Evolutionary conservation across 495 filamentous ascomycete species (phyloP).

Genomic region (Podospora bellae-mahoneyi): DNA sequence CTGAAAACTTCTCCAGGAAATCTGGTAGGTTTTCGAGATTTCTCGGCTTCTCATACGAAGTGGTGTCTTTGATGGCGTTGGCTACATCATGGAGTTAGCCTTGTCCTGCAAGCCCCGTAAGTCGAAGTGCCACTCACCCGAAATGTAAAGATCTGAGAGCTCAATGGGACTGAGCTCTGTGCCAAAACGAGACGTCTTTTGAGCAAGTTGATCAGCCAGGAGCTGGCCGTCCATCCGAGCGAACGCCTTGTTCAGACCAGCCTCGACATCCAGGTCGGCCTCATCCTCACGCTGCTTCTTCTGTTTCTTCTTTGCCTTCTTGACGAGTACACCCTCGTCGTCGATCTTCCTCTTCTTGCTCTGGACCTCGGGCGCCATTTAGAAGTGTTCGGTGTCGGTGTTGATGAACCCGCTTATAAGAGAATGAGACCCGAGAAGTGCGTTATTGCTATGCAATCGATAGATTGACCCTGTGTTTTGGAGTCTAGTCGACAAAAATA

Average conservation of each 20-base stretch:
- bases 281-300: conserved; percentile 54
- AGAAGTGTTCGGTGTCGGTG: not conserved
- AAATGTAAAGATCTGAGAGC: conserved; percentile 73
- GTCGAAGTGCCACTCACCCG: conserved; percentile 53
- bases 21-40: conserved; percentile 66
- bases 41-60: conserved; percentile 61
- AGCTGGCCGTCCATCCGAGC: conserved; percentile 75
- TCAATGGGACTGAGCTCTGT: conserved; percentile 77
- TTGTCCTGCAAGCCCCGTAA: not conserved
- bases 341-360: conserved; percentile 40
- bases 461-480: not conserved
- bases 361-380: conserved; percentile 24
- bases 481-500: not conserved
- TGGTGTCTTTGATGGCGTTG: conserved; percentile 61
- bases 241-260: conserved; percentile 77
- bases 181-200: conserved; percentile 72
- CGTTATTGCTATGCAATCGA: too few relatives aligned
- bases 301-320: conserved; percentile 51
- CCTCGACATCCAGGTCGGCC: conserved; percentile 58
- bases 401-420: conserved; percentile 6
- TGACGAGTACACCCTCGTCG: conserved; percentile 29
- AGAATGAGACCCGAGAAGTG: not conserved
- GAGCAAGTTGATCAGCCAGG: conserved; percentile 81
- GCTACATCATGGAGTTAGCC: conserved; percentile 20
- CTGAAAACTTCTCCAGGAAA: conserved; percentile 67